Conservation (phyloP, 345 rosid genomes). For the Salix udensis region DNA sequence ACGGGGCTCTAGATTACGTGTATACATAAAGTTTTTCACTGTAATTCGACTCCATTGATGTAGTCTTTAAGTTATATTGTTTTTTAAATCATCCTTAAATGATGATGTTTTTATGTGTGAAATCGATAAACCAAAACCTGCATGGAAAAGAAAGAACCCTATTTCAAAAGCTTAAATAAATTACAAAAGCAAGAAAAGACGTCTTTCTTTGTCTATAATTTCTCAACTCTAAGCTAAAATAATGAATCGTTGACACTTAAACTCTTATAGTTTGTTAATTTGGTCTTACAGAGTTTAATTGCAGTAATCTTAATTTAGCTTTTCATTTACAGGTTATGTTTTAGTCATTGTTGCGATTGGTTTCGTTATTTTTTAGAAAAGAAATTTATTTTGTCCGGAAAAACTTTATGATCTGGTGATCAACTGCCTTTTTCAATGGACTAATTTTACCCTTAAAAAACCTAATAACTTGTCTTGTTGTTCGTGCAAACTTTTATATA, state of each 20-base stretch:
- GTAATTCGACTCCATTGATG: constrained; percentile 5
- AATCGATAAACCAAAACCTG: not conserved
- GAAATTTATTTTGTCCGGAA: constrained; percentile 13
- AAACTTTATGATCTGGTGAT: constrained; percentile 34
- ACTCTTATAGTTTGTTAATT: not conserved
- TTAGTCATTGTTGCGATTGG: not conserved
- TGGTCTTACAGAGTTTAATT: not conserved
- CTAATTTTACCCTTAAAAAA: constrained; percentile 12
- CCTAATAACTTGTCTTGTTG: constrained; percentile 45
- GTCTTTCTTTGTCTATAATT: not conserved
- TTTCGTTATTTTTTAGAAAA: constrained; percentile 22
- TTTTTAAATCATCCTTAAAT: constrained; percentile 19
- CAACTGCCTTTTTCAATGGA: constrained; percentile 43
- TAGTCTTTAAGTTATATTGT: not conserved
- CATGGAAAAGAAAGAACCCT: not conserved
- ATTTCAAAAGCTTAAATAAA: not conserved
- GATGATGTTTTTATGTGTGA: not conserved
- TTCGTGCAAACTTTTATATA: constrained; percentile 32
- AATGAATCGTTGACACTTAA: not conserved
- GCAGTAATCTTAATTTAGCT: not conserved
- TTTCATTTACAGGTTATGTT: too few relatives aligned
- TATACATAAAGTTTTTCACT: not conserved
- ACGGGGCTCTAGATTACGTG: constrained; percentile 20
- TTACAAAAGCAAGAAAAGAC: not conserved
- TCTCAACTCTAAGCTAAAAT: not conserved